These are phyloP conservation scores for Penicillium nucicola DNA, from an alignment of 495 filamentous ascomycete genomes.

Conservation along the genomic window DNA sequence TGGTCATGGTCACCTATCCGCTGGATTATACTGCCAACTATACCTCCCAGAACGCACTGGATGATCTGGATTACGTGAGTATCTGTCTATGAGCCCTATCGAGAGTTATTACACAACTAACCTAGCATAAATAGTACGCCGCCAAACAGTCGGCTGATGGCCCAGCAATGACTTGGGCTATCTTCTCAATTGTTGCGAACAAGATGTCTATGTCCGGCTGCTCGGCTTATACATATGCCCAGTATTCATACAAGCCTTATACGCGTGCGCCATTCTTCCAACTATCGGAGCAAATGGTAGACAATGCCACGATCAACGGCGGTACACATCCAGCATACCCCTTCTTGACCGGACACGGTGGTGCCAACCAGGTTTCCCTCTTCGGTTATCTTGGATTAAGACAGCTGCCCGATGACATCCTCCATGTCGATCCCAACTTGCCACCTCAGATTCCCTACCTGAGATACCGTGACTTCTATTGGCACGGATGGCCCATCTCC, in stretches of 20 bases:
- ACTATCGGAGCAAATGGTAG: constrained; percentile 66
- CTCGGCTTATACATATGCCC: constrained; percentile 60
- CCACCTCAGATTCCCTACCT: constrained; percentile 62
- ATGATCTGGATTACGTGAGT: constrained; percentile 56
- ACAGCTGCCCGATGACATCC: constrained; percentile 45
- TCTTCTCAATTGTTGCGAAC: constrained; percentile 60
- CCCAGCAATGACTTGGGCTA: constrained; percentile 66
- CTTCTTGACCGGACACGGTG: constrained; percentile 66
- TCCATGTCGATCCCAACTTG: constrained; percentile 57
- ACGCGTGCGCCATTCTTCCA: constrained; percentile 50
- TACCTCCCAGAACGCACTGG: constrained; percentile 44
- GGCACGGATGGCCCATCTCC: constrained; percentile 61
- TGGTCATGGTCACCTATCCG: constrained; percentile 58
- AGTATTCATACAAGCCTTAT: constrained; percentile 58
- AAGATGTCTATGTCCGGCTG: constrained; percentile 58
- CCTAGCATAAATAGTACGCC: constrained; percentile 43
- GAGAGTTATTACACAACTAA: background rate
- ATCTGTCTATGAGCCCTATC: background rate
- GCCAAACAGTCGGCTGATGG: constrained; percentile 60
- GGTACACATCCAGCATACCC: constrained; percentile 64
- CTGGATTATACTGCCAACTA: constrained; percentile 55
- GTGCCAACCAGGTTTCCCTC: constrained; percentile 58
- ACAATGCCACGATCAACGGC: constrained; percentile 62
- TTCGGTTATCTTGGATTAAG: constrained; percentile 62
- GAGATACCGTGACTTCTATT: constrained; percentile 66